These are phyloP conservation scores for Actinomortierella wolfii DNA, from an alignment of 371 early-diverging fungal genomes.

Conservation along the genomic window DNA sequence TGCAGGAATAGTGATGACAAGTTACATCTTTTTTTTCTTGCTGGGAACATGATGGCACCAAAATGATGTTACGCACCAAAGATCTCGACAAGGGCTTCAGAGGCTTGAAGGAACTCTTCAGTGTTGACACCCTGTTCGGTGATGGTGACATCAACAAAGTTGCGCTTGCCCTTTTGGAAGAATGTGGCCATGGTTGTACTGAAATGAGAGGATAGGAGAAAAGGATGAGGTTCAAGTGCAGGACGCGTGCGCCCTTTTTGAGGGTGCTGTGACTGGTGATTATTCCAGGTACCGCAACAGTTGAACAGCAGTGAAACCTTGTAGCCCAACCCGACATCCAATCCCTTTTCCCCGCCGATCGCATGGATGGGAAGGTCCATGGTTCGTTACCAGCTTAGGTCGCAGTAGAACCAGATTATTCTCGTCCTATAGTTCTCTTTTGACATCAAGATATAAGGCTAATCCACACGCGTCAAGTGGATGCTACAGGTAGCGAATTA, in stretches of 20 bases:
- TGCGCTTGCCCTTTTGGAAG: constrained; percentile 67
- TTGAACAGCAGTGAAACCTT: background rate
- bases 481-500: too few relatives aligned
- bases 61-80: constrained; percentile 68
- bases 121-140: constrained; percentile 75
- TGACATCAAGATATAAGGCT: too few relatives aligned
- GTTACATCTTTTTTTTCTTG: background rate
- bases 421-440: too few relatives aligned
- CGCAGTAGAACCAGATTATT: too few relatives aligned
- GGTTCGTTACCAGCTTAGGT: too few relatives aligned
- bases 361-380: too few relatives aligned
- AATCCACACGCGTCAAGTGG: too few relatives aligned
- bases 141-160: constrained; percentile 73
- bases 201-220: background rate
- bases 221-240: background rate
- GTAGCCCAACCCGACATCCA: background rate
- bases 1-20: background rate
- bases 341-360: background rate
- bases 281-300: background rate
- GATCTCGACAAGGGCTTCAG: constrained; percentile 78
- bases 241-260: background rate
- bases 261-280: background rate
- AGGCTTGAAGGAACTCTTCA: constrained; percentile 86
- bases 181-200: constrained; percentile 59
- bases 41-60: constrained; percentile 1